Conservation (phyloP, 305 asterid genomes). For the Lippia alba region DNA sequence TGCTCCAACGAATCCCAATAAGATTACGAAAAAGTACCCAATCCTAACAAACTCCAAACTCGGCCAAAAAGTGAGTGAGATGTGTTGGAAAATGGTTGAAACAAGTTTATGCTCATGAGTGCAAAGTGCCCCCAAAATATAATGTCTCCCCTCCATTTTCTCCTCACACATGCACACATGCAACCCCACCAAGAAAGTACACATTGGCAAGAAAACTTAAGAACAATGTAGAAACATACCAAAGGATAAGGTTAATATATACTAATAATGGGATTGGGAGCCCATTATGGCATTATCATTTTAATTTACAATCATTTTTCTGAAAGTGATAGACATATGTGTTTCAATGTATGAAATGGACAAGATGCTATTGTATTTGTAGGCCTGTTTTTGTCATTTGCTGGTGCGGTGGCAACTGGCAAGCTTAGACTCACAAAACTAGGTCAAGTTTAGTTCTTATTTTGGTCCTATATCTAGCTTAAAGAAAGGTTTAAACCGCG, state of each 20-base stretch:
- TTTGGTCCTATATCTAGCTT: constrained; percentile 18
- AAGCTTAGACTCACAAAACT: constrained; percentile 29
- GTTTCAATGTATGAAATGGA: constrained; percentile 30
- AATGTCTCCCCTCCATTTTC: constrained; percentile 28
- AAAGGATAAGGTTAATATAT: constrained; percentile 38
- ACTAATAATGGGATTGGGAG: constrained; percentile 26
- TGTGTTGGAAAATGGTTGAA: constrained; percentile 48
- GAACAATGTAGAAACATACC: constrained; percentile 40
- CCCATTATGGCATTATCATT: constrained; percentile 34
- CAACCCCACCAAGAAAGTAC: constrained; percentile 21
- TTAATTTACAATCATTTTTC: constrained; percentile 25
- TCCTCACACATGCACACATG: not conserved
- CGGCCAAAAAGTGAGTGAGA: constrained; percentile 33
- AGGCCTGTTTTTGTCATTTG: constrained; percentile 30
- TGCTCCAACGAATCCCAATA: constrained; percentile 38
- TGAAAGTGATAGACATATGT: constrained; percentile 36
- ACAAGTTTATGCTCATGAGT: constrained; percentile 36
- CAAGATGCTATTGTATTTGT: constrained; percentile 29
- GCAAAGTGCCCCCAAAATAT: constrained; percentile 42
- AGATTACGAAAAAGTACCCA: constrained; percentile 37
- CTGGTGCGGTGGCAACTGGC: constrained; percentile 40
- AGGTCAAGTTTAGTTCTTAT: constrained; percentile 17
- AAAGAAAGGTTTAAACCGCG: constrained; percentile 31
- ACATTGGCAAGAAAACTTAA: constrained; percentile 37
- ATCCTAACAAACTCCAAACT: constrained; percentile 44